Conservation (phyloP, 805 yeast genomes). For the Starmerella tilneyi region DNA sequence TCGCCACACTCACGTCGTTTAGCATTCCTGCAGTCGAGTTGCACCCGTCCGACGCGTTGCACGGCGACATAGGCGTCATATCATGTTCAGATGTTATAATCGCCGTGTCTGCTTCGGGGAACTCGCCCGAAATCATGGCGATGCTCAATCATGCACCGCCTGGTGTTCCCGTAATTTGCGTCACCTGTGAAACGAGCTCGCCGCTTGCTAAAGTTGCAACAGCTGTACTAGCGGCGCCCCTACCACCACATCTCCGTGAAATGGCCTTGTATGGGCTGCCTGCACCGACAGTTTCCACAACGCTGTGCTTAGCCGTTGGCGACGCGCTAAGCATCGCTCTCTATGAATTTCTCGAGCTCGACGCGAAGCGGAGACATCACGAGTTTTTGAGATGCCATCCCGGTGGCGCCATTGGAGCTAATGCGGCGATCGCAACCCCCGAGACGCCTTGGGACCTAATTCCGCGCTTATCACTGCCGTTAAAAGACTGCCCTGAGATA, state of each 20-base stretch:
- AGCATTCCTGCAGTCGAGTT: slow-evolving; percentile 56
- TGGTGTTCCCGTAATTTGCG: slow-evolving; percentile 45
- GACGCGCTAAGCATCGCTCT: slow-evolving; percentile 71
- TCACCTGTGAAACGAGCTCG: slow-evolving; percentile 55
- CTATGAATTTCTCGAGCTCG: slow-evolving; percentile 53
- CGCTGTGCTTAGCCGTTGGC: slow-evolving; percentile 61
- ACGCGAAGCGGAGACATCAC: slow-evolving; percentile 42
- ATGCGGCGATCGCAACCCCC: slow-evolving; percentile 3
- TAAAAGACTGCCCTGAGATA: slow-evolving; percentile 17
- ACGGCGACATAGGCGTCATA: slow-evolving; percentile 76
- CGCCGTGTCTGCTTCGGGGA: slow-evolving; percentile 70
- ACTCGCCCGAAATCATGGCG: slow-evolving; percentile 59
- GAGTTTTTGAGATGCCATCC: slow-evolving; percentile 71
- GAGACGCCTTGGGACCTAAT: slow-evolving; percentile 17
- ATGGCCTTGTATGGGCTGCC: slow-evolving; percentile 61
- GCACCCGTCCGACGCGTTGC: slow-evolving; percentile 83
- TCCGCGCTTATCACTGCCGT: slow-evolving; percentile 15
- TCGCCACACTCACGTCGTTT: slow-evolving; percentile 73
- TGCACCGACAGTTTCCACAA: slow-evolving; percentile 81
- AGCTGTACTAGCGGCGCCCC: slow-evolving; percentile 50
- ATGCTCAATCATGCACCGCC: slow-evolving; percentile 49
- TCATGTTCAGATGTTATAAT: slow-evolving; percentile 48
- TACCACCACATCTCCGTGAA: slow-evolving; percentile 52
- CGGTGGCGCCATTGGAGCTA: slow-evolving; percentile 77
- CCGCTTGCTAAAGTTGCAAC: slow-evolving; percentile 43